Evolutionary conservation across 345 rosid species (phyloP), one percentile per base, ranked within the genome.

Genomic region (Cardamine occulta): DNA sequence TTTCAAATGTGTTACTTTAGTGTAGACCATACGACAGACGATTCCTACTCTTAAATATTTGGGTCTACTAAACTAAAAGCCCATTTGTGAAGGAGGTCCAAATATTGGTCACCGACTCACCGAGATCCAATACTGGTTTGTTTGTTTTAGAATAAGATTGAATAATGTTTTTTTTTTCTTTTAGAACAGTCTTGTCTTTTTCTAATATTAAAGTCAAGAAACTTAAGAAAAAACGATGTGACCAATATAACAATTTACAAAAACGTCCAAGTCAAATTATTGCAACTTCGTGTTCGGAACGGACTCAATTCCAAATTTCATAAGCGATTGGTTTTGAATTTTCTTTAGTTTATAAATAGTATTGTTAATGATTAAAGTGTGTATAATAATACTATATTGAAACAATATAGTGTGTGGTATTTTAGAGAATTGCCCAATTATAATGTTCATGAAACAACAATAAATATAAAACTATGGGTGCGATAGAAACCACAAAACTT

Each of bases 61-160:
- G 48, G 42, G 55, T 51, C 48, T 61, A 15, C 2, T 40, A 11
- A 19, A 14, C 7, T 3, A 17, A 29, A 49, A 66, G 74, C 74
- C 79, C 68, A 29, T 68, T 28, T 17, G 31, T 5, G 24, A 11
- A 58, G 45, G 32, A 72, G 26, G 68, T 66, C 73, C 73, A 74
- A 42, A 45, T 18, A 6, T 18, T 62, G 21, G 21, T 49, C 17
- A 63, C 52, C 1, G 31, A 47, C 15, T 49, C 17, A 63, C 52
- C 1, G 31, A 47, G 29, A 66, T 60, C 64, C 23, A 53, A 23
- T 44, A 21, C 54, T n/a, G 37, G 14, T 23, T 31, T 57, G 40
- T 0, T 12, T 29, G 21, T 56, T 11, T 49, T 8, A 10, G 14
- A 8, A 19, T 10, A 0, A 10, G 3, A 52, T 11, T 21, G 3